Base-by-base conservation (phyloP, 2,329 filamentous ascomycete genomes). In the Furcasterigmium sp. region DNA sequence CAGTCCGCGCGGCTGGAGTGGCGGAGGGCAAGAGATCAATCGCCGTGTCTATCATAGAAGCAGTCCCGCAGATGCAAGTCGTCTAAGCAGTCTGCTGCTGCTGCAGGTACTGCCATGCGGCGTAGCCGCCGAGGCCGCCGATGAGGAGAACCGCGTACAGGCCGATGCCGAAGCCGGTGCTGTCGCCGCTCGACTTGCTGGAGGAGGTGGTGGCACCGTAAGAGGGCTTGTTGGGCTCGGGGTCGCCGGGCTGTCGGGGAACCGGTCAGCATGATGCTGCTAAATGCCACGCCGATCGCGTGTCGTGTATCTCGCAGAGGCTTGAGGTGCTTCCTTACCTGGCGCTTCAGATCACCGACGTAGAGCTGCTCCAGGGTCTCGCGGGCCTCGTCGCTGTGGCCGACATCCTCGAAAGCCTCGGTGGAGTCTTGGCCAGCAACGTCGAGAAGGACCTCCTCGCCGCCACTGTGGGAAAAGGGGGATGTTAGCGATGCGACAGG, bases 391-490 rank as follows among this genome's bases (percentile, higher is more conserved):
- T 98, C 93, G 59, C 87, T 94, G 85, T 98, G 93, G 62, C 93
- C 93, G 60, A 98, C 93, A 70, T 98, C 93, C 75, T 98, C 93
- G 65, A 98, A 98, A 49, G 93, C 91, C 73, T 97, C 93, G 57
- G 91, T 95, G 59, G 87, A 86, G 69, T 98, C 93, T 73, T 95
- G 91, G 56, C 93, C 93, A 60, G 78, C 93, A 52, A 97, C 91
- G 56, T 98, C 93, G 56, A 98, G 85, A 51, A 98, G 75, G 56
- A 98, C 93, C 75, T 98, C 93, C 73, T 98, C 93, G 73, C 93
- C 93, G 75, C 93, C 93, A 58, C 93, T 97, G 61, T 52, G 46
- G 43, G 37, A 23, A n/a, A n/a, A n/a, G n/a, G 26, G 21, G 39
- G 30, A 30, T 26, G 30, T 41, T 44, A 32, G 43, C 19, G 43